A percentile compares a stretch with the other conserved stretches of the same genome.
These are phyloP conservation scores for Penicillium nordicum DNA, from an alignment of 2,329 filamentous ascomycete genomes.

Conservation along the genomic window DNA sequence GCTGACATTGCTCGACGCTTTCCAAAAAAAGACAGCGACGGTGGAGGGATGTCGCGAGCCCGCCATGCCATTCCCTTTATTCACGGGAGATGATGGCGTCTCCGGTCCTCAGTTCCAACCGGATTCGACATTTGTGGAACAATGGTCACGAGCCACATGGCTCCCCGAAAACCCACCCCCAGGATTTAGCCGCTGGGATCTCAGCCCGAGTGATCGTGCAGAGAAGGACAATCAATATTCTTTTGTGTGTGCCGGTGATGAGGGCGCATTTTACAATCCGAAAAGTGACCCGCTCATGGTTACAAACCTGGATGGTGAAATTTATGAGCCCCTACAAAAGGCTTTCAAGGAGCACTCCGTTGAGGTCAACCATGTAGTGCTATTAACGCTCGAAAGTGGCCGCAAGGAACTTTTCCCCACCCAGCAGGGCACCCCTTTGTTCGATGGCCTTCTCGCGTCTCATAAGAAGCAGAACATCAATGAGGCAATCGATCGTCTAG, in stretches of 20 bases:
- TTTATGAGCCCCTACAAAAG: slow-evolving; percentile 31
- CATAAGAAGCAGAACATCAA: slow-evolving; percentile 22
- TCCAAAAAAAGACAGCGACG: slow-evolving; percentile 20
- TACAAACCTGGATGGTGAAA: slow-evolving; percentile 33
- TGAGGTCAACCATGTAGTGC: slow-evolving; percentile 39
- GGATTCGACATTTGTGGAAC: slow-evolving; percentile 9
- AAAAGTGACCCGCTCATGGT: slow-evolving; percentile 38
- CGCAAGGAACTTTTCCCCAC: slow-evolving; percentile 43
- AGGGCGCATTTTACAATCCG: slow-evolving; percentile 31
- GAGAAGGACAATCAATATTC: slow-evolving; percentile 17
- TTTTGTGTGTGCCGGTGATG: slow-evolving; percentile 15
- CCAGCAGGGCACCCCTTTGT: slow-evolving; percentile 34
- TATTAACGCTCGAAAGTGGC: slow-evolving; percentile 41
- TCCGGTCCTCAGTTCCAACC: slow-evolving; percentile 11
- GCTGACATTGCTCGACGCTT: slow-evolving; percentile 34
- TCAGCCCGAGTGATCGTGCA: slow-evolving; percentile 13
- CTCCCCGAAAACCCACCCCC: slow-evolving; percentile 27
- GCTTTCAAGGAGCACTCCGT: slow-evolving; percentile 30
- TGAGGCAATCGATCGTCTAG: slow-evolving; percentile 27
- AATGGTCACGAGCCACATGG: slow-evolving; percentile 31
- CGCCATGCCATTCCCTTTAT: slow-evolving; percentile 28
- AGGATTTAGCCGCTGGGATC: slow-evolving; percentile 34
- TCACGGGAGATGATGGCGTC: neutral
- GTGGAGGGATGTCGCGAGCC: slow-evolving; percentile 24
- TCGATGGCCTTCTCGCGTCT: slow-evolving; percentile 33